These are phyloP conservation scores for Vigna radiata DNA, from an alignment of 306 rosid genomes.

Conservation along the genomic window DNA sequence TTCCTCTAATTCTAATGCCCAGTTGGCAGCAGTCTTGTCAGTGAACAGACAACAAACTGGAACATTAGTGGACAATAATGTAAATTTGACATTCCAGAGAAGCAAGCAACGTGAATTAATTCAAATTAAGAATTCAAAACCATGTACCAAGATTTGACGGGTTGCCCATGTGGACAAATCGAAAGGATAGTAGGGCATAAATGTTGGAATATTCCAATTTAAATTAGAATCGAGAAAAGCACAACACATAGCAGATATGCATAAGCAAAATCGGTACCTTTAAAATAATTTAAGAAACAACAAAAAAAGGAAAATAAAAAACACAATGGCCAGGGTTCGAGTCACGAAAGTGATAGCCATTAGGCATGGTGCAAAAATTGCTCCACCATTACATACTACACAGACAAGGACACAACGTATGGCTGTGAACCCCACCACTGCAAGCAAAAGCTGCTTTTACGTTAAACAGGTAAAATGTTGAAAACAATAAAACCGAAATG, in stretches of 20 bases:
- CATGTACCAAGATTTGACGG: slow-evolving; percentile 42
- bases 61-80: slow-evolving; percentile 33
- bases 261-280: slow-evolving; percentile 28
- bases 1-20: slow-evolving; percentile 6
- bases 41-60: slow-evolving; percentile 1
- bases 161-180: slow-evolving; percentile 36
- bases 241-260: slow-evolving; percentile 32
- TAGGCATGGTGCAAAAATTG: slow-evolving; percentile 41
- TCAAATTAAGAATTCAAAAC: slow-evolving; percentile 30
- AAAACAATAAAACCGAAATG: neutral
- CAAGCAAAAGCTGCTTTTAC: slow-evolving; percentile 43
- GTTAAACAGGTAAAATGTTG: slow-evolving; percentile 18
- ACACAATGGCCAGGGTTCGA: slow-evolving; percentile 26
- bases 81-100: slow-evolving; percentile 21
- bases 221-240: slow-evolving; percentile 31
- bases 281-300: neutral
- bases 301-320: neutral
- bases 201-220: slow-evolving; percentile 53
- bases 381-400: slow-evolving; percentile 42
- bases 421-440: slow-evolving; percentile 42
- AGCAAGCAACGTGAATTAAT: slow-evolving; percentile 18
- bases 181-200: slow-evolving; percentile 49
- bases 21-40: slow-evolving; percentile 34
- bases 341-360: slow-evolving; percentile 45
- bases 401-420: slow-evolving; percentile 40